Percentiles rank a stretch among this genome's conserved stretches.
Evolutionary conservation across 345 rosid species (phyloP).

Genomic region (Hibiscus trionum): DNA sequence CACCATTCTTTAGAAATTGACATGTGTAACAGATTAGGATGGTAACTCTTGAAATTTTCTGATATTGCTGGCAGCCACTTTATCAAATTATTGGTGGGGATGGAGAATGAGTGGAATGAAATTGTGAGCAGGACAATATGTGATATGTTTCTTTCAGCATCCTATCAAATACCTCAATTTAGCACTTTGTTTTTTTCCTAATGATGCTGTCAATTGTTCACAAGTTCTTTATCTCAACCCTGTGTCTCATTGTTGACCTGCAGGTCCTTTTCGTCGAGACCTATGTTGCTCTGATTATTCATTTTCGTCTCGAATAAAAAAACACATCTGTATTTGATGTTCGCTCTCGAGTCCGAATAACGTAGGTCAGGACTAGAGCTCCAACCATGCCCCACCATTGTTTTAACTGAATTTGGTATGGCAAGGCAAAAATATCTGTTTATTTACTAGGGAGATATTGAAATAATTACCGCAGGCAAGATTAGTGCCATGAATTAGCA

Average conservation of each 20-base stretch:
- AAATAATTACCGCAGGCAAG: constrained; percentile 74
- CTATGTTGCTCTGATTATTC: background rate
- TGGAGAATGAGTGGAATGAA: constrained; percentile 8
- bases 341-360: background rate
- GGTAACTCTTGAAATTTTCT: background rate
- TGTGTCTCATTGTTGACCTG: constrained; percentile 7
- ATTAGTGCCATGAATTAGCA: constrained; percentile 54
- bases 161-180: constrained; percentile 11
- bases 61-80: background rate
- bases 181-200: background rate
- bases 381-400: constrained; percentile 8
- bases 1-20: constrained; percentile 10
- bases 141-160: constrained; percentile 16
- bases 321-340: too few species aligned
- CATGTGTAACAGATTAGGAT: constrained; percentile 13
- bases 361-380: constrained; percentile 6
- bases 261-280: constrained; percentile 10
- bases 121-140: background rate
- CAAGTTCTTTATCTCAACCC: constrained; percentile 9
- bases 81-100: constrained; percentile 11
- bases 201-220: constrained; percentile 1
- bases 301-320: too few species aligned
- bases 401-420: constrained; percentile 7
- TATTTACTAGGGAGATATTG: background rate
- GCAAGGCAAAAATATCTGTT: background rate